phyloP scores from a whole-genome alignment of 1,139 yeast genomes.

The Hemisphaericaspora xylofermentans region DNA sequence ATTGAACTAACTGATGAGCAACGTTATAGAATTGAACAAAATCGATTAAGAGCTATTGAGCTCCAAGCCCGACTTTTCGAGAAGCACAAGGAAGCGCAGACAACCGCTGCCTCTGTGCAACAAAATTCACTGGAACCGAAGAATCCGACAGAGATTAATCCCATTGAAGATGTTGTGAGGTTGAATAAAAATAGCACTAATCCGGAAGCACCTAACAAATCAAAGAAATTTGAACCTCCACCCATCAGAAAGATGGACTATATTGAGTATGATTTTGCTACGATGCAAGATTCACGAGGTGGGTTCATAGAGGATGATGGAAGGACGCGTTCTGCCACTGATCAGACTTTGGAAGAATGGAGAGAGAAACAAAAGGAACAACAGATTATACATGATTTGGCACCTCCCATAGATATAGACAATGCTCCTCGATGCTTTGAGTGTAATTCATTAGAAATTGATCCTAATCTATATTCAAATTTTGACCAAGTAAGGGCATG shows the following conservation, averaged over 20 bases:
- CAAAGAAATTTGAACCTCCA: conserved; percentile 31
- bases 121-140: no score
- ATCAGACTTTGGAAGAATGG: conserved; percentile 69
- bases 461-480: conserved; percentile 64
- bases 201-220: conserved; percentile 7
- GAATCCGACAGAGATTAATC: conserved; percentile 1
- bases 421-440: conserved; percentile 79
- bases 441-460: conserved; percentile 77
- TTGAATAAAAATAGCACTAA: conserved; percentile 10
- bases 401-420: conserved; percentile 71
- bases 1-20: conserved; percentile 53
- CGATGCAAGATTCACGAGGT: conserved; percentile 84
- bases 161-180: conserved; percentile 14
- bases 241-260: conserved; percentile 63
- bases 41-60: conserved; percentile 58
- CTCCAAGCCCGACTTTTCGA: conserved; percentile 42
- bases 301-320: conserved; percentile 67
- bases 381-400: conserved; percentile 48
- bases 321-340: conserved; percentile 31
- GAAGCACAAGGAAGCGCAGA: conserved; percentile 22
- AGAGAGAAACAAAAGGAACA: conserved; percentile 54
- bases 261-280: conserved; percentile 88
- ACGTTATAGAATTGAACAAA: conserved; percentile 50
- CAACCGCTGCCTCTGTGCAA: no score
- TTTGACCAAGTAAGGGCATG: conserved; percentile 76